Base-by-base conservation (phyloP, 2,329 filamentous ascomycete species). In the Sclerotinia nivalis region DNA sequence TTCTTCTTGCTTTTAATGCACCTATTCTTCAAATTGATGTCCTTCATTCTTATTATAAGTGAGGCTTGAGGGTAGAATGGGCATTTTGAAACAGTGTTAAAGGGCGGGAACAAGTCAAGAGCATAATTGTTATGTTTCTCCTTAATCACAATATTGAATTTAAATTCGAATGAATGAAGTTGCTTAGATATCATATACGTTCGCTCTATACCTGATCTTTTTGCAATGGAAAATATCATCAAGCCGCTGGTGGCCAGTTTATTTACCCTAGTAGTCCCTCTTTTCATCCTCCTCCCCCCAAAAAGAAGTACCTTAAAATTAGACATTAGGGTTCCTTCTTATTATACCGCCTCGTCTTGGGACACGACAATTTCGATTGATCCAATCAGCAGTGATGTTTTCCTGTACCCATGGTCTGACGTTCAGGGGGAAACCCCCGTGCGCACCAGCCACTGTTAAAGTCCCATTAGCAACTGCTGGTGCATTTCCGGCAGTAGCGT, bases 401-500 rank as follows among this genome's bases (percentile, higher is more conserved):
- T 61, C 40, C 31, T 22, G 43, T 15, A n/a, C 5, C 43, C 59
- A 61, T 2, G 59, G 59, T 13, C 25, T 47, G 9, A 28, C 12
- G 7, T 61, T 61, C 9, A 61, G 4, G 12, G 43, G 59, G 34
- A 47, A 61, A 4, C 40, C 58, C 9, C 18, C 12, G 31, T 28
- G 9, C 25, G 22, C 25, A 47, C 5, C 43, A 13, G 12, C 18
- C 20, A 61, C 10, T 8, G 10, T 15, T n/a, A 61, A 13, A 20
- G 7, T 4, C 20, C 18, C 15, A 61, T 28, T 43, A 34, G 13
- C n/a, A 7, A 4, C 1, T 34, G 25, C 18, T 47, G 59, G 20
- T 22, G 0, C 12, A 45, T 10, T 20, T 31, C 13, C 4, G 1
- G 0, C 2, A 1, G 10, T 31, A 1, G 5, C 6, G 5, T 4